Percentiles rank a stretch among this genome's conserved stretches.
Conservation (phyloP, 2,329 filamentous ascomycete species). For the Penicillium hesseltinei region DNA sequence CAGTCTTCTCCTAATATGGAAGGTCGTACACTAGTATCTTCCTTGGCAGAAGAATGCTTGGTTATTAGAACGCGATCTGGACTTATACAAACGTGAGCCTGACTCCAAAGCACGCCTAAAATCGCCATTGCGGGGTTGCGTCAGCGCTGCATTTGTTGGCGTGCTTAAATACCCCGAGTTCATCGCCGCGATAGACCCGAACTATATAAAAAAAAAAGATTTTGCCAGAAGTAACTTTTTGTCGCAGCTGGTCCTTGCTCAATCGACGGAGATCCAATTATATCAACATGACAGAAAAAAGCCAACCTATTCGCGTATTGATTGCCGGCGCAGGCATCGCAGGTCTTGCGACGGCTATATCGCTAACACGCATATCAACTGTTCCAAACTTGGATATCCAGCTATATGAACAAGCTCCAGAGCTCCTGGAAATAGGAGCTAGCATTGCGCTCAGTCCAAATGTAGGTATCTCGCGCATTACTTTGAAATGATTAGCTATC, state of each 20-base stretch:
- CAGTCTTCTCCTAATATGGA: background rate
- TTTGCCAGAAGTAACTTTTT: background rate
- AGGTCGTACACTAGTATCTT: background rate
- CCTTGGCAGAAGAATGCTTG: background rate
- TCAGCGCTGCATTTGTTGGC: slow-evolving; percentile 15
- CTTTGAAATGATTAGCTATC: background rate
- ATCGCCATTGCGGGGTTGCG: slow-evolving; percentile 15
- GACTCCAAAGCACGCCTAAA: slow-evolving; percentile 10
- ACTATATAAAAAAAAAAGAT: background rate
- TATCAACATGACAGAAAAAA: background rate
- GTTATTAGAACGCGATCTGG: background rate
- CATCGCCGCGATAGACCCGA: background rate
- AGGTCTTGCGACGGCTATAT: slow-evolving; percentile 50
- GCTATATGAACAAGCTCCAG: slow-evolving; percentile 51
- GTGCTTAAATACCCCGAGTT: slow-evolving; percentile 22
- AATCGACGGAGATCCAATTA: background rate
- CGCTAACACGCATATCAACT: slow-evolving; percentile 29
- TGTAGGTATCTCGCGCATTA: slow-evolving; percentile 21
- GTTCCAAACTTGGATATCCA: slow-evolving; percentile 43
- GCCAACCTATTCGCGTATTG: slow-evolving; percentile 35
- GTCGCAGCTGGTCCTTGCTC: background rate
- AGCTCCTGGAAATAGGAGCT: slow-evolving; percentile 24
- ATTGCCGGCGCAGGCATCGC: slow-evolving; percentile 53
- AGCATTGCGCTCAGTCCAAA: slow-evolving; percentile 46
- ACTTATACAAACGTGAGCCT: background rate